Percentiles rank a stretch among this genome's conserved stretches.
Evolutionary conservation across 306 rosid species (phyloP).

Genomic region (Betula pendula): DNA sequence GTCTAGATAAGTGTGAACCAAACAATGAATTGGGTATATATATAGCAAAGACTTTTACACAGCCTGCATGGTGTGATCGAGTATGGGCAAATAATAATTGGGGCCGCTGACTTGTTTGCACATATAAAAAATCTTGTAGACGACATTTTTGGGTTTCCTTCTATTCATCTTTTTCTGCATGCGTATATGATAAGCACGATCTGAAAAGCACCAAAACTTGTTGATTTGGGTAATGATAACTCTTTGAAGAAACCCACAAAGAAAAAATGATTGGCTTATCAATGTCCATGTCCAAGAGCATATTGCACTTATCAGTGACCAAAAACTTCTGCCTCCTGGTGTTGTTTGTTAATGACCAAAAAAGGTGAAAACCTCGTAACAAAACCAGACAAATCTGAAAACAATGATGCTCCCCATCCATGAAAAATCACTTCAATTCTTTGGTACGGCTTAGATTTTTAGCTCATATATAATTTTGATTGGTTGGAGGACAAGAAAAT

Average conservation of each 20-base stretch:
- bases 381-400: neutral
- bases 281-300: neutral
- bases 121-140: constrained; percentile 5
- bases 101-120: constrained; percentile 25
- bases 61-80: constrained; percentile 22
- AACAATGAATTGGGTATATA: neutral
- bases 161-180: constrained; percentile 11
- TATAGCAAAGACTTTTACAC: neutral
- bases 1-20: neutral
- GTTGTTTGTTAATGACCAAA: neutral
- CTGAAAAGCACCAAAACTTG: constrained; percentile 24
- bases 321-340: neutral
- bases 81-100: constrained; percentile 21
- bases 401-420: neutral
- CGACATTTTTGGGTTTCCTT: constrained; percentile 12
- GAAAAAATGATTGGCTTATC: neutral
- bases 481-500: neutral
- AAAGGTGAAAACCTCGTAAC: neutral
- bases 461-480: neutral
- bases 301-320: constrained; percentile 1
- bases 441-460: constrained; percentile 3
- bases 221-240: constrained; percentile 18
- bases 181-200: constrained; percentile 16
- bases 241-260: neutral
- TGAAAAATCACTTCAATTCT: neutral